A percentile compares a stretch with the other conserved stretches of the same genome.
These are phyloP conservation scores for Aspergillus candidus DNA, from an alignment of 2,329 filamentous ascomycete genomes.

Conservation along the genomic window DNA sequence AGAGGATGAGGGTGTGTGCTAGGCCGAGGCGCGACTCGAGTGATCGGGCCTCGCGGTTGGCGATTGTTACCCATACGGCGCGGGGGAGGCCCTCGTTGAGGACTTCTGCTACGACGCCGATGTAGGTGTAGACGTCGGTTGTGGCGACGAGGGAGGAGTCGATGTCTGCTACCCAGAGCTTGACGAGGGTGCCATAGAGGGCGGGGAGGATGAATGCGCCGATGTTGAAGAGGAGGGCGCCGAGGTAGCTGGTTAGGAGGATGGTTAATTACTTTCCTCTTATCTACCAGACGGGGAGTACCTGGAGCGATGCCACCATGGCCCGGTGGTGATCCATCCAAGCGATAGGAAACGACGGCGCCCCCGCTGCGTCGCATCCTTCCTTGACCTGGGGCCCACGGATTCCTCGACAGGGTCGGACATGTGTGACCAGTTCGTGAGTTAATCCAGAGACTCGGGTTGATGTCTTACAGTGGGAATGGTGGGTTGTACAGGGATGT, in stretches of 20 bases:
- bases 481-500: too few species aligned
- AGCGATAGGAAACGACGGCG: too few species aligned
- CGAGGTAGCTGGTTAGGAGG: slow-evolving; percentile 41
- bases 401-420: too few species aligned
- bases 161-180: slow-evolving; percentile 62
- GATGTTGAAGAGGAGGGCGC: slow-evolving; percentile 58
- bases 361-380: too few species aligned
- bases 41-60: slow-evolving; percentile 53
- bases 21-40: slow-evolving; percentile 50
- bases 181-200: slow-evolving; percentile 60
- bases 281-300: too few species aligned
- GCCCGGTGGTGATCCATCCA: too few species aligned
- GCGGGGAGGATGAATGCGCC: slow-evolving; percentile 59
- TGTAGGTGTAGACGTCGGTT: slow-evolving; percentile 64
- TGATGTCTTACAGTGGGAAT: too few species aligned
- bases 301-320: too few species aligned
- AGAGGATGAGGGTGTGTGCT: slow-evolving; percentile 52
- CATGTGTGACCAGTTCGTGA: too few species aligned
- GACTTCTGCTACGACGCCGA: slow-evolving; percentile 60
- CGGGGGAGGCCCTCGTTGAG: slow-evolving; percentile 67
- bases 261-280: too few species aligned
- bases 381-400: too few species aligned
- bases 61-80: slow-evolving; percentile 63
- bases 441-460: too few species aligned
- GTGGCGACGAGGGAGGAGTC: slow-evolving; percentile 58